Evolutionary conservation across 306 rosid species (phyloP), one percentile per base, ranked within the genome.

Genomic region (Lablab purpureus): DNA sequence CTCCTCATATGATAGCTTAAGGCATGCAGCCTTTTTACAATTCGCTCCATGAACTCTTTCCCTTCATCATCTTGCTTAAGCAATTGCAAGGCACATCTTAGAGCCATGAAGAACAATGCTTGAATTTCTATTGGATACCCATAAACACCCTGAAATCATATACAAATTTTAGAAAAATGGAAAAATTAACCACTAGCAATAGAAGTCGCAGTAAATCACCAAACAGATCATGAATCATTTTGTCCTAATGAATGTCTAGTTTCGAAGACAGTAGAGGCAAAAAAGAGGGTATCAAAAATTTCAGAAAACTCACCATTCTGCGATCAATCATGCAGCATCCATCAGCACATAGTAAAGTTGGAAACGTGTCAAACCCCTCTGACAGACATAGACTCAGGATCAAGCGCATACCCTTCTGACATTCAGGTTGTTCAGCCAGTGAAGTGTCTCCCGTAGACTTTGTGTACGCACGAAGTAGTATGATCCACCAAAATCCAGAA

Each of bases 401-500:
- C 76, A 89, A 88, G 80, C 92, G 97, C 97, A 94, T 92, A 49
- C 97, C 98, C 90, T 92, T 92, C 80, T 94, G 98, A 86, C 97
- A 92, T 79, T 94, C 98, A 55, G 97, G 97, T 43, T 10, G 78
- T 27, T 92, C 97, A 55, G 97, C 95, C 87, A 94, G 83, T 80
- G 97, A 87, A 72, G 89, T 36, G 81, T 94, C 98, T 81, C 97
- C 95, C 2, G 98, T 92, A 32, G 97, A 84, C 76, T 94, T 92
- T 54, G 97, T 94, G 88, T 92, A 94, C 7, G 97, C 97, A 34
- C 95, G 92, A 52, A 94, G 99, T 77, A 94, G 78, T 80, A 94
- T 94, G 51, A 92, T 92, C 99, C 99, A 94, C 99, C 99, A 94
- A 82, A 94, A 92, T 70, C 99, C 97, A 65, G 99, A 94, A 85